These are phyloP conservation scores for Bipolaris sorokiniana DNA, from an alignment of 2,329 filamentous ascomycete genomes.

Conservation along the genomic window DNA sequence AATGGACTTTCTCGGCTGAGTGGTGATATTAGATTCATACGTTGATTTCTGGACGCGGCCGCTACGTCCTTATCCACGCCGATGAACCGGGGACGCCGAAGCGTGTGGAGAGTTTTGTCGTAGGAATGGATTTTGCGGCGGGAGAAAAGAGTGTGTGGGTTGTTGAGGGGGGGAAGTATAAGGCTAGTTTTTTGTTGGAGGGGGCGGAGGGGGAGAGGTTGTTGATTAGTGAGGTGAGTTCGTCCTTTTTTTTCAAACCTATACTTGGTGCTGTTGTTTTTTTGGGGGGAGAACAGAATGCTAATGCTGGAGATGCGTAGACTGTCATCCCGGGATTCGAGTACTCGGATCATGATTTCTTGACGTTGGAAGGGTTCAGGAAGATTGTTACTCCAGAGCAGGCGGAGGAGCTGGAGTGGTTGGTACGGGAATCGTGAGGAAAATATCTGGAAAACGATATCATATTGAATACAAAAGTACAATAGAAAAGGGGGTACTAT, in stretches of 20 bases:
- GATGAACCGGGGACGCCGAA: slow-evolving; percentile 58
- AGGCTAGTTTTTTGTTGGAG: slow-evolving; percentile 64
- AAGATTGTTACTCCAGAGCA: slow-evolving; percentile 58
- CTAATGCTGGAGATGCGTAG: slow-evolving; percentile 26
- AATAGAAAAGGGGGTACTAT: too few relatives aligned
- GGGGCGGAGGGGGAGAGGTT: slow-evolving; percentile 57
- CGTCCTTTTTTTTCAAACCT: too few relatives aligned
- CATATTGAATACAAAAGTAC: too few relatives aligned
- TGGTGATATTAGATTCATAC: slow-evolving; percentile 66
- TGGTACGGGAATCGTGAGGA: too few relatives aligned
- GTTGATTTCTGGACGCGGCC: slow-evolving; percentile 66
- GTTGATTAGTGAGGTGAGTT: slow-evolving; percentile 65
- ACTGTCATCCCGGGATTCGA: slow-evolving; percentile 73
- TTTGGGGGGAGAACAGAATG: not conserved
- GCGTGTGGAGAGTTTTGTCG: slow-evolving; percentile 67
- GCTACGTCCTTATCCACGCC: slow-evolving; percentile 69
- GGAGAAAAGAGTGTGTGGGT: slow-evolving; percentile 72
- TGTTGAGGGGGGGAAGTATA: slow-evolving; percentile 71
- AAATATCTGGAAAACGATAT: too few relatives aligned
- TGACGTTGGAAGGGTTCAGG: slow-evolving; percentile 56
- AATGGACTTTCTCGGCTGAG: too few relatives aligned
- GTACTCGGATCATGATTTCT: slow-evolving; percentile 70
- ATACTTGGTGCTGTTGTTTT: too few relatives aligned
- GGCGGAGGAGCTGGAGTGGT: slow-evolving; percentile 56
- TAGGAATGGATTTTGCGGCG: slow-evolving; percentile 62